Evolutionary conservation across 495 filamentous ascomycete species (phyloP).

Genomic region (Lentithecium fluviatile): DNA sequence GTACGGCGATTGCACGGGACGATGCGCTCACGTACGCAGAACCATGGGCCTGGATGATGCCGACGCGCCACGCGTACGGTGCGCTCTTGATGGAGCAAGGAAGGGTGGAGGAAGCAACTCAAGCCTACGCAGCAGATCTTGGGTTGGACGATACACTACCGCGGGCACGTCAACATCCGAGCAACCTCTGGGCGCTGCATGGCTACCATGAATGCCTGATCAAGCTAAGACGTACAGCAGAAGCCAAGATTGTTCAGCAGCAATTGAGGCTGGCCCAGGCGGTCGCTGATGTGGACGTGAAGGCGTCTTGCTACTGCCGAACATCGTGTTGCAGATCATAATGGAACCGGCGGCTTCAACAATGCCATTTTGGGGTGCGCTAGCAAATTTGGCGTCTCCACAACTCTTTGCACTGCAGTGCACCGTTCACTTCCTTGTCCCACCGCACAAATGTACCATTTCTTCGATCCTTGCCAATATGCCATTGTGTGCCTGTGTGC

Average conservation of each 20-base stretch:
- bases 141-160: conserved; percentile 57
- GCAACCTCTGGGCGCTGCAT: conserved; percentile 68
- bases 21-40: conserved; percentile 63
- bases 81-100: conserved; percentile 64
- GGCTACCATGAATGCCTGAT: conserved; percentile 64
- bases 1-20: conserved; percentile 53
- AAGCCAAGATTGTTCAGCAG: conserved; percentile 52
- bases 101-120: conserved; percentile 53
- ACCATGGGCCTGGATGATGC: conserved; percentile 52
- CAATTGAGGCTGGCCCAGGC: conserved; percentile 53
- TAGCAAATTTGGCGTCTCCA: too few species aligned
- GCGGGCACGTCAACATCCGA: conserved; percentile 59
- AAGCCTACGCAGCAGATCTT: conserved; percentile 61
- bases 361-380: too few species aligned
- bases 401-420: too few species aligned
- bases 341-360: too few species aligned
- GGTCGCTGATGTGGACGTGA: conserved; percentile 59
- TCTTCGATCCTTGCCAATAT: too few species aligned
- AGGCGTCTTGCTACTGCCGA: conserved; percentile 63
- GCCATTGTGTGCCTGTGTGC: too few species aligned
- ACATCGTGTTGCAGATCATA: too few species aligned
- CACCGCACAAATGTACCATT: too few species aligned
- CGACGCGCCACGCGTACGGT: conserved; percentile 63
- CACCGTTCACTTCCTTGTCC: too few species aligned
- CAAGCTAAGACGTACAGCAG: conserved; percentile 49